Percentiles rank a stretch among this genome's conserved stretches.
These are phyloP conservation scores for Chlorella sp. DNA, from an alignment of 139 green algal species.

Conservation along the genomic window DNA sequence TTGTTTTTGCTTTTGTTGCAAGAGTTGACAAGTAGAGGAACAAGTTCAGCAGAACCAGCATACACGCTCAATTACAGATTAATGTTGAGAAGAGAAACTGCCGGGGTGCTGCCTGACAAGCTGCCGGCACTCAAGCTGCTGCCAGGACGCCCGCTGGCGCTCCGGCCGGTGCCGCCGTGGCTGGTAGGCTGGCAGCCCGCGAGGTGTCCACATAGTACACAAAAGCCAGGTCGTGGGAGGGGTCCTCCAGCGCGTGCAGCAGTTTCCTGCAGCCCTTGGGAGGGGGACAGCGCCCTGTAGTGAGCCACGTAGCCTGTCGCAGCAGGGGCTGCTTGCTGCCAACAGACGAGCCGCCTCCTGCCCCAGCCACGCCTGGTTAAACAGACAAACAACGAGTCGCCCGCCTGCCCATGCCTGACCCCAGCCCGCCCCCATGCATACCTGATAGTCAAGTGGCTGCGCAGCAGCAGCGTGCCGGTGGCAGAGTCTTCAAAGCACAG, in stretches of 20 bases:
- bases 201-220: conserved; percentile 14
- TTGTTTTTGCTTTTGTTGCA: too few species aligned
- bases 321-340: too few species aligned
- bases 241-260: conserved; percentile 22
- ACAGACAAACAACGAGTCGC: background rate
- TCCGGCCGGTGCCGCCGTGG: background rate
- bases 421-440: background rate
- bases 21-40: background rate
- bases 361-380: background rate
- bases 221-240: conserved; percentile 9
- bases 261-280: background rate
- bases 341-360: too few species aligned
- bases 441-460: conserved; percentile 19
- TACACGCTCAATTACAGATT: background rate
- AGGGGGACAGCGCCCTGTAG: background rate
- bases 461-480: conserved; percentile 19
- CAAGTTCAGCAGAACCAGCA: background rate
- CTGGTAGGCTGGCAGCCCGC: background rate
- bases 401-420: background rate
- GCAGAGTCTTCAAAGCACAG: conserved; percentile 5
- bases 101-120: background rate
- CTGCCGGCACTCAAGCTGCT: background rate
- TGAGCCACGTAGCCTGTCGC: too few species aligned
- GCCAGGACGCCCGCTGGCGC: background rate
- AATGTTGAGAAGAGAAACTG: background rate